phyloP scores from a whole-genome alignment of 345 rosid species.

The Arabidopsis suecica region DNA sequence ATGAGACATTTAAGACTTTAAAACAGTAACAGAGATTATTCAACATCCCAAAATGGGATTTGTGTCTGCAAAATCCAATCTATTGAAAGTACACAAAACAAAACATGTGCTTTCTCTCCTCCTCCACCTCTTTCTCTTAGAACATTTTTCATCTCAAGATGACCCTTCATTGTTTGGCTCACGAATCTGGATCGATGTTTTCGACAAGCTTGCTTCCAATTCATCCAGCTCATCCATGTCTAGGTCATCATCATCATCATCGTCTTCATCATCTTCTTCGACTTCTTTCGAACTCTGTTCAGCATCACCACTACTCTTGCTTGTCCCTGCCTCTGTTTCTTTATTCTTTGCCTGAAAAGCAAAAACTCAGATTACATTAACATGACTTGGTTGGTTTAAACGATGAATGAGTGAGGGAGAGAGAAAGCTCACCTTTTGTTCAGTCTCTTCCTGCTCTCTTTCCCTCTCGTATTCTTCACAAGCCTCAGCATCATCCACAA shows the following conservation, averaged over 20 bases:
- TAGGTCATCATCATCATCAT: conserved; percentile 56
- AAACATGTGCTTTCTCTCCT: conserved; percentile 41
- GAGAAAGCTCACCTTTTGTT: conserved; percentile 52
- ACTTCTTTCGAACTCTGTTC: conserved; percentile 32
- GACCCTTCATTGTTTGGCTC: conserved; percentile 49
- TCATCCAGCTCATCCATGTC: conserved; percentile 85
- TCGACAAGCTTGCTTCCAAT: conserved; percentile 82
- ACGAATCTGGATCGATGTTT: conserved; percentile 64
- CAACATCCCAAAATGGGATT: conserved; percentile 14
- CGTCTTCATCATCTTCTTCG: conserved; percentile 24
- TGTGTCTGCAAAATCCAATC: conserved; percentile 36
- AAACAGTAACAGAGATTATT: conserved; percentile 38
- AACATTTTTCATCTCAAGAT: conserved; percentile 34
- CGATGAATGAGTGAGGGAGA: conserved; percentile 4
- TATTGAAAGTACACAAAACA: conserved; percentile 41
- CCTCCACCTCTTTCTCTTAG: conserved; percentile 2
- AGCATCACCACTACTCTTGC: conserved; percentile 39
- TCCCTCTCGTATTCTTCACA: conserved; percentile 83
- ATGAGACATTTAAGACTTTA: conserved; percentile 20
- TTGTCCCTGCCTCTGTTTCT: conserved; percentile 48
- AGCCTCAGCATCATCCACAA: conserved; percentile 97
- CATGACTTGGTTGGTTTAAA: conserved; percentile 16
- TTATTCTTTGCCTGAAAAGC: conserved; percentile 40
- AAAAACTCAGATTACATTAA: conserved; percentile 30
- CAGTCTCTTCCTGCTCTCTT: conserved; percentile 60